phyloP scores from a whole-genome alignment of 2,329 filamentous ascomycete genomes.

The Didymella pinodella region DNA sequence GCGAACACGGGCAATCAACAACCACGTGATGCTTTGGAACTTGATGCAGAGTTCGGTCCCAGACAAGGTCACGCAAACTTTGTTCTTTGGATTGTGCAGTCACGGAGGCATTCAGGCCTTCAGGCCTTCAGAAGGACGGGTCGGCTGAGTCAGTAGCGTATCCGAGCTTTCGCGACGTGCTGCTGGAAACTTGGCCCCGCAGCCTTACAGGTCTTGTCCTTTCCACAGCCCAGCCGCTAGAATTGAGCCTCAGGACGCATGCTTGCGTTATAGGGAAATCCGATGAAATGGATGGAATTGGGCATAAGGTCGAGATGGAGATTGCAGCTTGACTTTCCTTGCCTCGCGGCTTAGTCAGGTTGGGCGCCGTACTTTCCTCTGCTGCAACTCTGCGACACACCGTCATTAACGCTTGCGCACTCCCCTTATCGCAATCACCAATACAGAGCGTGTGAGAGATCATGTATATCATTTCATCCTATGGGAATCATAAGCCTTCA shows the following conservation, averaged over 20 bases:
- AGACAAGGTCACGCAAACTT: neutral
- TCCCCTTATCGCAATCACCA: neutral
- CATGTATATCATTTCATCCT: slow-evolving; percentile 23
- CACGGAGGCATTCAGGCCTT: neutral
- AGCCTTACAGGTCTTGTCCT: slow-evolving; percentile 3
- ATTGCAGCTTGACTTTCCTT: neutral
- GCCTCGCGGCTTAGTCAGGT: neutral
- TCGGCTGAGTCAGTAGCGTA: slow-evolving; percentile 12
- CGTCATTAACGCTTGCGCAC: neutral
- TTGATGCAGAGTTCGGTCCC: slow-evolving; percentile 2
- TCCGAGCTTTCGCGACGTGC: slow-evolving; percentile 2
- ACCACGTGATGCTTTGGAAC: slow-evolving; percentile 13
- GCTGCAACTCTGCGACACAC: neutral
- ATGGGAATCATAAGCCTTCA: slow-evolving; percentile 11
- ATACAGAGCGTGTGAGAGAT: neutral
- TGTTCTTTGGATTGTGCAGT: neutral
- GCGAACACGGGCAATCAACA: slow-evolving; percentile 8
- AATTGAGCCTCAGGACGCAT: neutral
- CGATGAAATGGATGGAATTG: neutral
- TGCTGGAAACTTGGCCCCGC: slow-evolving; percentile 5
- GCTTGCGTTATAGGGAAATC: neutral
- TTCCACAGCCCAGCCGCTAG: neutral
- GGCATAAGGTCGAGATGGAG: neutral
- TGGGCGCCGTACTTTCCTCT: slow-evolving; percentile 1
- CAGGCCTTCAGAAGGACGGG: neutral